Base-by-base conservation (phyloP, 1,139 yeast species). In the Saccharomyces hybrid region DNA sequence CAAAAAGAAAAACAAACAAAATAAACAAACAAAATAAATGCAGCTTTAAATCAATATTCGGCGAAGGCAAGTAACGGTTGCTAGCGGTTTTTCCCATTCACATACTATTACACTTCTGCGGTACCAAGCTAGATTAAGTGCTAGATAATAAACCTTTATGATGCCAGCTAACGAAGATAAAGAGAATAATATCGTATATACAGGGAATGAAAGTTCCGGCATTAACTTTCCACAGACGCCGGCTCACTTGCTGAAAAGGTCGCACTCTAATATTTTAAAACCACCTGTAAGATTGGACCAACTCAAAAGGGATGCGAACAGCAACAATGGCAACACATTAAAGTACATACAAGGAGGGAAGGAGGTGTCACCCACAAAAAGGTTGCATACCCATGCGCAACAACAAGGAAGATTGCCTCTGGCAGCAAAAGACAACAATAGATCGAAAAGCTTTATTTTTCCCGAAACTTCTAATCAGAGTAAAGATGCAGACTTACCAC, bases 391-490 rank as follows among this genome's bases (percentile, higher is more conserved):
- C 42, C 48, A 32, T 44, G 46, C 29, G 27, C 53, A 23, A 16
- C 56, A 50, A 38, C 55, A 53, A 48, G 57, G 55, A 7, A 55
- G 71, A 49, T 55, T 59, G 38, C 71, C 71, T 2, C 54, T 67
- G 32, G 69, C 68, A 11, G 58, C 66, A n/a, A 67, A 67, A 54
- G 70, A 67, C 53, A 66, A 61, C 27, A 67, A 66, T 50, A 56
- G 57, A 44, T 44, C 62, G 3, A 56, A 51, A 16, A 57, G 61
- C 28, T 55, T 53, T 29, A 29, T 52, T 5, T 29, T 47, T 4
- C 25, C 25, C 13, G 44, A 38, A 8, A 38, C n/a, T 20, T 11
- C 9, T 9, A 38, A 38, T 20, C 44, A 16, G 25, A 38, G 25
- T 38, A 38, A 48, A 50, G 29, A 51, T 48, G 29, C 49, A 48